Percentiles rank a stretch among this genome's conserved stretches.
These are phyloP conservation scores for Penicillium aurantiogriseum DNA, from an alignment of 2,329 filamentous ascomycete genomes.

Conservation along the genomic window DNA sequence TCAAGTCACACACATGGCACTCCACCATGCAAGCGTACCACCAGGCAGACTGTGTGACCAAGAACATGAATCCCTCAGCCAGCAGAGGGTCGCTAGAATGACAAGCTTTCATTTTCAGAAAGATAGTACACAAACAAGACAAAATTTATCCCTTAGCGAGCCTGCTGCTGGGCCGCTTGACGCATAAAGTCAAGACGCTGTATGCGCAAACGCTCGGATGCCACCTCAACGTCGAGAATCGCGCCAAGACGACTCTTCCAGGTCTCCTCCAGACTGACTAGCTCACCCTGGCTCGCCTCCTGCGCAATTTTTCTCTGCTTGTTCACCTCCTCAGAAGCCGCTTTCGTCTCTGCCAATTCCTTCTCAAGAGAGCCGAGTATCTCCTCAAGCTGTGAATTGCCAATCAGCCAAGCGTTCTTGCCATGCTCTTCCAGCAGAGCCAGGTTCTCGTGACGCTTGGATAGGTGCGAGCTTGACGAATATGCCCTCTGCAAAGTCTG, in stretches of 20 bases:
- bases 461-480: slow-evolving; percentile 58
- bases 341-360: slow-evolving; percentile 67
- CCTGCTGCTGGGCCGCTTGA: slow-evolving; percentile 36
- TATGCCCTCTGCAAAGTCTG: slow-evolving; percentile 56
- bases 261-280: slow-evolving; percentile 68
- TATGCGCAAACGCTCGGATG: slow-evolving; percentile 67
- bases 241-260: slow-evolving; percentile 78
- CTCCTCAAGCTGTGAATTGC: slow-evolving; percentile 76
- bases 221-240: slow-evolving; percentile 83
- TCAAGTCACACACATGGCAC: not conserved
- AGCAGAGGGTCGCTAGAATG: not conserved
- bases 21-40: not conserved
- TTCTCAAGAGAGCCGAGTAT: slow-evolving; percentile 68
- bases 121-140: not conserved
- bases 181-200: slow-evolving; percentile 64
- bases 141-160: slow-evolving; percentile 20
- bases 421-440: slow-evolving; percentile 75
- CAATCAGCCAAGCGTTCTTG: slow-evolving; percentile 87
- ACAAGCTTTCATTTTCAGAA: not conserved
- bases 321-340: slow-evolving; percentile 71
- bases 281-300: slow-evolving; percentile 68
- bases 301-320: slow-evolving; percentile 68
- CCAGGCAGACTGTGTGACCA: slow-evolving; percentile 1
- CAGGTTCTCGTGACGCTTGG: slow-evolving; percentile 60
- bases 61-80: not conserved